Percentiles rank a stretch among this genome's conserved stretches.
Evolutionary conservation across 106 monocot species (phyloP).

Genomic region (Platanthera guangdongensis): DNA sequence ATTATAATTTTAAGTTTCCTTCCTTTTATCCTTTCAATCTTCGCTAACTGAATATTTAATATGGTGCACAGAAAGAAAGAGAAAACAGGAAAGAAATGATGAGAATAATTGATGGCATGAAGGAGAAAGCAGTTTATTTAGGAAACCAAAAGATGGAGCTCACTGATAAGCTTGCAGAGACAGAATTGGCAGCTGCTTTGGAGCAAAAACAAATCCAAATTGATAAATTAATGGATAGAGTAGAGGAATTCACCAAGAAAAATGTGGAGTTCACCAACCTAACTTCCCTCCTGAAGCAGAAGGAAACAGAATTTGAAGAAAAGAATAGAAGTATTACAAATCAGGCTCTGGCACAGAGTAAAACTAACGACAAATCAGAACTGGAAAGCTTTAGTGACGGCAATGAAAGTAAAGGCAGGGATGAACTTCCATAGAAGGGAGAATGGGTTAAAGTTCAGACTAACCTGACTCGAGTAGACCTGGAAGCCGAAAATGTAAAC

Average conservation of each 20-base stretch:
- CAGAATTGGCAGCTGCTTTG: constrained; percentile 23
- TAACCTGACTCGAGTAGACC: constrained; percentile 7
- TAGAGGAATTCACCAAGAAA: constrained; percentile 7
- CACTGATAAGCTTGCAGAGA: constrained; percentile 26
- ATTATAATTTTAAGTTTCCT: too few relatives aligned
- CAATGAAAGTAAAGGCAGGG: not conserved
- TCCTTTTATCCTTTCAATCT: not conserved
- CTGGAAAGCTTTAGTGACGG: not conserved
- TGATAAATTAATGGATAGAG: too few relatives aligned
- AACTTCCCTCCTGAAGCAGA: constrained; percentile 24
- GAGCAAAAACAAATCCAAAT: too few relatives aligned
- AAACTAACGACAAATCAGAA: not conserved
- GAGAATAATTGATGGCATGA: constrained; percentile 25
- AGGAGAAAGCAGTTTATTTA: constrained; percentile 8
- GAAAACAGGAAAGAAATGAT: constrained; percentile 22
- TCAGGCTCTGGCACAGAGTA: not conserved
- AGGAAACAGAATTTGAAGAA: constrained; percentile 26
- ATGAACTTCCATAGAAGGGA: not conserved
- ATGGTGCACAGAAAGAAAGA: constrained; percentile 30
- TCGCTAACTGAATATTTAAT: not conserved
- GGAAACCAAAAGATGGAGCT: constrained; percentile 27
- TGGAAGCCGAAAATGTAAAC: constrained; percentile 4
- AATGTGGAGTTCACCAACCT: constrained; percentile 13
- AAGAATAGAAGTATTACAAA: constrained; percentile 7
- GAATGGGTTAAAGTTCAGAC: constrained; percentile 29